A percentile compares a stretch with the other conserved stretches of the same genome.
These are phyloP conservation scores for Rhizopogon vesiculosus DNA, from an alignment of 768 basidiomycete species.

Conservation along the genomic window DNA sequence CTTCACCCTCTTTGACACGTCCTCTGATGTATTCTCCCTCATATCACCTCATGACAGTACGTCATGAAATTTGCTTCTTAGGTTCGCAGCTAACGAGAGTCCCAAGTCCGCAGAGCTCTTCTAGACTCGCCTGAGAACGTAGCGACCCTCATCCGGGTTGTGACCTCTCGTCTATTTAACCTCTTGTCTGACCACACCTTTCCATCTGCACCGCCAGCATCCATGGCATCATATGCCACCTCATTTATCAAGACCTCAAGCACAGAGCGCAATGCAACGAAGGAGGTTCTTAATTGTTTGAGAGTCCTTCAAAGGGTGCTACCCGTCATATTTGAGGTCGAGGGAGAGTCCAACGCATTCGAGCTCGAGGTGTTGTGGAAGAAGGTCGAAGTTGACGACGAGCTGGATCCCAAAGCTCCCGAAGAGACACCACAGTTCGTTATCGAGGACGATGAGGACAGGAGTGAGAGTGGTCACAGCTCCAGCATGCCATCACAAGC, in stretches of 20 bases:
- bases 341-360: slow-evolving; percentile 66
- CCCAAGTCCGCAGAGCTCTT: slow-evolving; percentile 75
- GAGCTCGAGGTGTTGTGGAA: slow-evolving; percentile 86
- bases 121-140: slow-evolving; percentile 83
- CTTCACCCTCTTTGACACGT: slow-evolving; percentile 79
- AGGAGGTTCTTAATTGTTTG: slow-evolving; percentile 89
- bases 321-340: slow-evolving; percentile 83
- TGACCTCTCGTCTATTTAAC: slow-evolving; percentile 66
- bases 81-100: slow-evolving; percentile 4
- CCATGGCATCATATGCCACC: slow-evolving; percentile 62
- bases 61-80: slow-evolving; percentile 22
- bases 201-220: slow-evolving; percentile 48
- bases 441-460: slow-evolving; percentile 81
- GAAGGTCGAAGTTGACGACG: slow-evolving; percentile 45
- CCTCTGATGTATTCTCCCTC: slow-evolving; percentile 87
- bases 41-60: slow-evolving; percentile 82
- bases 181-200: slow-evolving; percentile 79
- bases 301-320: slow-evolving; percentile 85
- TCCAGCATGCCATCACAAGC: slow-evolving; percentile 12
- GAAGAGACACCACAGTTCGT: slow-evolving; percentile 65
- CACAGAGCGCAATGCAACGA: slow-evolving; percentile 64
- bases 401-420: slow-evolving; percentile 14
- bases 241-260: slow-evolving; percentile 62
- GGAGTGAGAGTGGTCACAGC: slow-evolving; percentile 35
- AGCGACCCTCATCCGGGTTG: slow-evolving; percentile 70